phyloP scores from a whole-genome alignment of 2,329 filamentous ascomycete species.

The Phialemonium atrogriseum region DNA sequence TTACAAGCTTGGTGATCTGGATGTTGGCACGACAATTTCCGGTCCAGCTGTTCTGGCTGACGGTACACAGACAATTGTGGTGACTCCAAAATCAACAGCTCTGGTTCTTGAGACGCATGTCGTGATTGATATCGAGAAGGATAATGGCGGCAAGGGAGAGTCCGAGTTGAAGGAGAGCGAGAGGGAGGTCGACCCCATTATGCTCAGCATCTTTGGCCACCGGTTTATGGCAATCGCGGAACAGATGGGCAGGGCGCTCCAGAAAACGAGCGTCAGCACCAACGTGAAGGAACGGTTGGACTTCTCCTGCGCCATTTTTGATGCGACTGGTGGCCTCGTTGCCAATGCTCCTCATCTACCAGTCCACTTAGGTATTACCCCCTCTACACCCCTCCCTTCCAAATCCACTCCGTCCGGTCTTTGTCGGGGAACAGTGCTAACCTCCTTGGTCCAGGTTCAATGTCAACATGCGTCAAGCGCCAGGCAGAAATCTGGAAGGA shows the following conservation, averaged over 20 bases:
- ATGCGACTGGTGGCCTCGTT: slow-evolving; percentile 65
- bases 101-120: slow-evolving; percentile 80
- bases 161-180: slow-evolving; percentile 20
- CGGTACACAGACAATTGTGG: slow-evolving; percentile 84
- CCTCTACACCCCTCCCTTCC: background rate
- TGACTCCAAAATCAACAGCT: slow-evolving; percentile 70
- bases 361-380: slow-evolving; percentile 52
- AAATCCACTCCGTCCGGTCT: too few relatives aligned
- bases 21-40: slow-evolving; percentile 61
- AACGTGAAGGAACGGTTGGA: slow-evolving; percentile 79
- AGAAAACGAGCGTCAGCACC: slow-evolving; percentile 72
- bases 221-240: slow-evolving; percentile 82
- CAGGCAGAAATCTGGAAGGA: slow-evolving; percentile 76
- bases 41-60: slow-evolving; percentile 85
- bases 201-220: slow-evolving; percentile 72
- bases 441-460: slow-evolving; percentile 47
- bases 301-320: slow-evolving; percentile 77
- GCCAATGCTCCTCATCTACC: slow-evolving; percentile 76
- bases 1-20: slow-evolving; percentile 70
- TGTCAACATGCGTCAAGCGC: slow-evolving; percentile 76
- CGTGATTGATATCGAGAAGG: slow-evolving; percentile 67
- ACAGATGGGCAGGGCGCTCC: slow-evolving; percentile 71
- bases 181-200: slow-evolving; percentile 61
- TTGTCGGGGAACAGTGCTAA: too few relatives aligned
- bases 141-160: slow-evolving; percentile 16